Evolutionary conservation across 2,329 filamentous ascomycete genomes (phyloP).

Genomic region (Colletotrichum simmondsii): DNA sequence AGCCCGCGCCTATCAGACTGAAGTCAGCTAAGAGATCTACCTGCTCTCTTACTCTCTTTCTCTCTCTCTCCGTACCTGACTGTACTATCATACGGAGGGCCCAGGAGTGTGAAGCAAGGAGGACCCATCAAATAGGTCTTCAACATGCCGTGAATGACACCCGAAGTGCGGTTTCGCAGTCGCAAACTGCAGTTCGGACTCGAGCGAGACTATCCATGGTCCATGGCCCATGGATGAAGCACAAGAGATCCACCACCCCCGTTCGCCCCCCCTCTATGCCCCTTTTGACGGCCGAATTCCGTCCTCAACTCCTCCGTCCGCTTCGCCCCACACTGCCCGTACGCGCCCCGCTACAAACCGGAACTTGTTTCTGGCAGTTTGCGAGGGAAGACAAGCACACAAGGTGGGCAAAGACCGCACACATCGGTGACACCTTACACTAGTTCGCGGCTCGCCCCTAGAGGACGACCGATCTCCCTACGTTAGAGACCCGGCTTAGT

Average conservation of each 20-base stretch:
- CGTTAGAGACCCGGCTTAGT: not conserved
- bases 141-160: slow-evolving; percentile 5
- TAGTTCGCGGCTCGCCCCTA: slow-evolving; percentile 29
- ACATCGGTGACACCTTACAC: not conserved
- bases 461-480: slow-evolving; percentile 10
- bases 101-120: too few relatives aligned
- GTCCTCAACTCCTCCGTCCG: not conserved
- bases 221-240: not conserved
- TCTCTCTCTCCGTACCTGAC: not conserved
- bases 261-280: not conserved
- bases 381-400: not conserved
- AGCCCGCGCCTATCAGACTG: not conserved
- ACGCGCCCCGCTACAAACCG: not conserved
- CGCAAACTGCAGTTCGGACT: not conserved
- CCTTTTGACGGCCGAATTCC: slow-evolving; percentile 28
- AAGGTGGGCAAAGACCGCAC: not conserved
- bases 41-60: too few relatives aligned
- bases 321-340: not conserved
- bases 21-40: not conserved
- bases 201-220: not conserved
- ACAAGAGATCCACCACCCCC: not conserved
- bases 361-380: not conserved
- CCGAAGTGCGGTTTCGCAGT: slow-evolving; percentile 23
- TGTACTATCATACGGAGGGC: too few relatives aligned
- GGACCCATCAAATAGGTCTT: not conserved